phyloP scores from a whole-genome alignment of 2,329 filamentous ascomycete species.

The Scedosporium aurantiacum region DNA sequence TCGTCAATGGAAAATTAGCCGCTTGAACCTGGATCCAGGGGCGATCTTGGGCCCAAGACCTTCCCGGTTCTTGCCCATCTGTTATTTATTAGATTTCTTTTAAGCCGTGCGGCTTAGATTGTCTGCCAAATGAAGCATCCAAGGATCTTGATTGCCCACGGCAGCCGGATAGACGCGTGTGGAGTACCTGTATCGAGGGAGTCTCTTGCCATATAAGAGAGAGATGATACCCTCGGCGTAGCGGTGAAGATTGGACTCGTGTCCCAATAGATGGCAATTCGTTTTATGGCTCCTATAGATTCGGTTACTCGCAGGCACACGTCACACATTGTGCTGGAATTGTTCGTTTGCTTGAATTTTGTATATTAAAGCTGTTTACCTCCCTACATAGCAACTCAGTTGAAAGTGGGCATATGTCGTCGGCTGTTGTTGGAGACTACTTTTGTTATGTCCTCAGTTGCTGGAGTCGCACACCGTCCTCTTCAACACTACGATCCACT shows the following conservation, averaged over 20 bases:
- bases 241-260: not conserved
- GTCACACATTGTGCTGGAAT: not conserved
- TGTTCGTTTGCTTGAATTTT: no score
- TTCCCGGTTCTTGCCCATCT: not conserved
- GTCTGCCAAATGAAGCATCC: not conserved
- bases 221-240: not conserved
- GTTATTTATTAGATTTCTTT: not conserved
- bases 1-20: not conserved
- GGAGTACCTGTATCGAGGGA: slow-evolving; percentile 36
- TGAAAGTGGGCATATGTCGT: no score
- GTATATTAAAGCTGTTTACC: no score
- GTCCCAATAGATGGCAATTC: not conserved
- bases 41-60: not conserved
- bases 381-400: no score
- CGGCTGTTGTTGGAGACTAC: no score
- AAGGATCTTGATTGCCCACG: slow-evolving; percentile 25
- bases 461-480: no score
- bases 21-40: not conserved
- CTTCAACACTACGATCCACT: not conserved
- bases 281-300: not conserved
- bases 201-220: not conserved
- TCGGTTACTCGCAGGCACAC: not conserved
- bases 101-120: not conserved
- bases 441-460: no score
- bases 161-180: slow-evolving; percentile 53